Conservation (phyloP, 176 grass and related monocot genomes). For the Eremochloa ophiuroides region DNA sequence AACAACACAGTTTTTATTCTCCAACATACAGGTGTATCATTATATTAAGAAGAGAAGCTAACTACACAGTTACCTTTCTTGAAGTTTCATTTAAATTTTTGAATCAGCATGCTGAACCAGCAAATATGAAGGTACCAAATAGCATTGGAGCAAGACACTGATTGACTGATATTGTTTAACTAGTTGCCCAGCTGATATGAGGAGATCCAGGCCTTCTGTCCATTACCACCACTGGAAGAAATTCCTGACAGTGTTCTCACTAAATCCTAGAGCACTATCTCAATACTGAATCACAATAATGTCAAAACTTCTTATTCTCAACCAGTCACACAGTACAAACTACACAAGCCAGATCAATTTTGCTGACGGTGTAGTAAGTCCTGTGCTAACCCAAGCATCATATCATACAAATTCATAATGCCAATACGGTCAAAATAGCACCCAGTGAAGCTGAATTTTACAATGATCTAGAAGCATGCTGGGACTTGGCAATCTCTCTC, state of each 20-base stretch:
- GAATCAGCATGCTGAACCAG: neutral
- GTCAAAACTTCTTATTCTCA: neutral
- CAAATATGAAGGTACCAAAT: neutral
- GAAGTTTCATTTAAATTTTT: slow-evolving; percentile 3
- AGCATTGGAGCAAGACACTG: neutral
- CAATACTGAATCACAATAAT: neutral
- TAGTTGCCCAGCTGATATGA: neutral
- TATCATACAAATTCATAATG: neutral
- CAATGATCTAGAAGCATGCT: slow-evolving; percentile 71
- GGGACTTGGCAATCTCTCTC: slow-evolving; percentile 93
- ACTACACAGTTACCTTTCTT: slow-evolving; percentile 12
- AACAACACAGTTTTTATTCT: neutral
- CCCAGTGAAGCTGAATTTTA: slow-evolving; percentile 31
- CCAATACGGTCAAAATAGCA: neutral
- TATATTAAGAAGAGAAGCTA: neutral
- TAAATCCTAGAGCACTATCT: neutral
- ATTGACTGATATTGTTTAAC: neutral
- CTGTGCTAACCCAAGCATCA: neutral
- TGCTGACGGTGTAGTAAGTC: neutral
- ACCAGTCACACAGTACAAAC: neutral
- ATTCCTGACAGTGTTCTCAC: neutral
- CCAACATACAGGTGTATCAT: neutral
- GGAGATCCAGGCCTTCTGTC: neutral
- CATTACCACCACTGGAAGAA: neutral
- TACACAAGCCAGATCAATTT: slow-evolving; percentile 1